Evolutionary conservation across 2,329 filamentous ascomycete genomes (phyloP).

Genomic region (Alternaria angustiovoidea): DNA sequence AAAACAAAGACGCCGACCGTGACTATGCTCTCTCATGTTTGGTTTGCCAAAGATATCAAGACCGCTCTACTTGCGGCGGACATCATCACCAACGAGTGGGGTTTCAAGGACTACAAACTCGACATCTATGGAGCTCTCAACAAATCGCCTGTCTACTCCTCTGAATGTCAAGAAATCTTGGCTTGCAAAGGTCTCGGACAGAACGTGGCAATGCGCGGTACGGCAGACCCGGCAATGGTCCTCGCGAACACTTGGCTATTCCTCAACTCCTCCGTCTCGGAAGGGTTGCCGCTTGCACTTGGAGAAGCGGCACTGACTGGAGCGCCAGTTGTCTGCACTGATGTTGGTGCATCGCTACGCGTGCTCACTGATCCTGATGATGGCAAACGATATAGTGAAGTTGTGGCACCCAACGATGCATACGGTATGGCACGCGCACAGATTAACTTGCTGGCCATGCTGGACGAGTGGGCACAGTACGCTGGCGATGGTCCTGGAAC

Average conservation of each 20-base stretch:
- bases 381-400: constrained; percentile 63
- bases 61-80: constrained; percentile 70
- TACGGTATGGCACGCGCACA: constrained; percentile 68
- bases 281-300: constrained; percentile 64
- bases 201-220: constrained; percentile 62
- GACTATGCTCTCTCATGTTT: constrained; percentile 70
- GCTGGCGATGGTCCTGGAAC: constrained; percentile 59
- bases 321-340: constrained; percentile 64
- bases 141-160: constrained; percentile 68
- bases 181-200: constrained; percentile 62
- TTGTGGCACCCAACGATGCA: constrained; percentile 71
- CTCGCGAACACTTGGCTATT: constrained; percentile 54
- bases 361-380: constrained; percentile 63
- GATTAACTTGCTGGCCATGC: constrained; percentile 67
- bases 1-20: constrained; percentile 67
- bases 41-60: constrained; percentile 70
- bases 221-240: constrained; percentile 61
- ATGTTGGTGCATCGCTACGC: constrained; percentile 64
- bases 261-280: constrained; percentile 65
- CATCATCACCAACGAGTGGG: constrained; percentile 71
- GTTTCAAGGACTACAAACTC: constrained; percentile 70
- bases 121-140: constrained; percentile 71
- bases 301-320: constrained; percentile 66
- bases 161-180: constrained; percentile 66
- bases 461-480: constrained; percentile 68